Percentiles rank a stretch among this genome's conserved stretches.
These are phyloP conservation scores for Inosperma sp. DNA, from an alignment of 768 basidiomycete genomes.

Conservation along the genomic window DNA sequence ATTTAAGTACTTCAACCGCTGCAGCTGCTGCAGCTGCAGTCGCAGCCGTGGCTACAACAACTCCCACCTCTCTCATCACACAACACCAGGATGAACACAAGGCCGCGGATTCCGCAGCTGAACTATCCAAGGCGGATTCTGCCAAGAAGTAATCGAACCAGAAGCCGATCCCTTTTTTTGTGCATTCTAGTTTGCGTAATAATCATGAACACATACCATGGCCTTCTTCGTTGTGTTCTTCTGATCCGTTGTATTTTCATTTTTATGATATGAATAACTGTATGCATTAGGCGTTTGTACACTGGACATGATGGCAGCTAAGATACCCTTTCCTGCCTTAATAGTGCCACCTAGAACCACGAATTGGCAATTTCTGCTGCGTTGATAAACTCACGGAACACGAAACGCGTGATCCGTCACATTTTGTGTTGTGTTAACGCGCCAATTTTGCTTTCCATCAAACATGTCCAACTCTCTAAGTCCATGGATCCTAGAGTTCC, in stretches of 20 bases:
- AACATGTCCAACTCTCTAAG: constrained; percentile 34
- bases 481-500: constrained; percentile 57
- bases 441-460: background rate
- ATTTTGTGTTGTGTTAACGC: background rate
- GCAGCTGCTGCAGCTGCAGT: background rate
- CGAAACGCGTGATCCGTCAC: constrained; percentile 3
- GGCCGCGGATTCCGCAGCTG: constrained; percentile 4
- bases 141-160: constrained; percentile 3
- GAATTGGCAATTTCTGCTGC: too few relatives aligned
- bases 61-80: background rate
- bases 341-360: too few relatives aligned
- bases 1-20: constrained; percentile 11
- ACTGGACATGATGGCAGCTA: too few relatives aligned
- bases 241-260: background rate
- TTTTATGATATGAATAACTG: background rate
- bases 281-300: too few relatives aligned
- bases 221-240: background rate
- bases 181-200: background rate
- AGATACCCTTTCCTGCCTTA: too few relatives aligned
- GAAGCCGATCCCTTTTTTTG: background rate
- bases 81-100: constrained; percentile 3
- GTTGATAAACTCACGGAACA: too few relatives aligned
- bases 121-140: constrained; percentile 6
- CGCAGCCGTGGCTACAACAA: background rate
- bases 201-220: constrained; percentile 7